A percentile compares a stretch with the other conserved stretches of the same genome.
These are phyloP conservation scores for Artemisia argyi DNA, from an alignment of 129 eudicot species.

Conservation along the genomic window DNA sequence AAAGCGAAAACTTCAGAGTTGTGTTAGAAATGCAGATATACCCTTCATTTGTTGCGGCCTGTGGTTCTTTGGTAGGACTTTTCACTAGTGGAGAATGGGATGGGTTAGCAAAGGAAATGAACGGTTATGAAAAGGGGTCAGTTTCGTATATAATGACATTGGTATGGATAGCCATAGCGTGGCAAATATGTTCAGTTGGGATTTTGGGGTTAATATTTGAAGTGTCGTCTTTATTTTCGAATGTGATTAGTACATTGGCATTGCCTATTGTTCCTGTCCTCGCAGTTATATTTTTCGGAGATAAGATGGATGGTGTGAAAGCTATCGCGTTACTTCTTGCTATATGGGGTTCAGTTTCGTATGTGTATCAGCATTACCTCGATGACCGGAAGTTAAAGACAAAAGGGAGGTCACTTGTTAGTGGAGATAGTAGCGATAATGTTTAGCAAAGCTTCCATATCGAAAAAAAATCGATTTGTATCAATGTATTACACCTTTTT, in stretches of 20 bases:
- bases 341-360: slow-evolving; percentile 61
- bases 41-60: slow-evolving; percentile 45
- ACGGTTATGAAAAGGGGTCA: slow-evolving; percentile 37
- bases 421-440: slow-evolving; percentile 13
- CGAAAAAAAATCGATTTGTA: no score
- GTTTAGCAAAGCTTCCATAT: slow-evolving; percentile 1
- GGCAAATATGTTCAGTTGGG: slow-evolving; percentile 53
- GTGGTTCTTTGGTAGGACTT: slow-evolving; percentile 52
- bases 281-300: slow-evolving; percentile 53
- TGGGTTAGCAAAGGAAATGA: slow-evolving; percentile 36
- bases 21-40: slow-evolving; percentile 48
- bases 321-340: slow-evolving; percentile 51
- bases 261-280: slow-evolving; percentile 58
- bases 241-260: slow-evolving; percentile 53
- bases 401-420: slow-evolving; percentile 16
- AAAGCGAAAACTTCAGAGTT: slow-evolving; percentile 36
- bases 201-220: slow-evolving; percentile 55
- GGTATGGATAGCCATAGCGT: slow-evolving; percentile 50
- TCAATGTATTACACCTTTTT: no score
- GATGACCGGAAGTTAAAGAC: slow-evolving; percentile 38
- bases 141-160: slow-evolving; percentile 56
- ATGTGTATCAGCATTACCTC: slow-evolving; percentile 55
- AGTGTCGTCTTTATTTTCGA: slow-evolving; percentile 61
- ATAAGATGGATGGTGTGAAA: slow-evolving; percentile 68
- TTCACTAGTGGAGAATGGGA: slow-evolving; percentile 59